phyloP scores from a whole-genome alignment of 805 yeast genomes.

The Nakazawaea ernobii region DNA sequence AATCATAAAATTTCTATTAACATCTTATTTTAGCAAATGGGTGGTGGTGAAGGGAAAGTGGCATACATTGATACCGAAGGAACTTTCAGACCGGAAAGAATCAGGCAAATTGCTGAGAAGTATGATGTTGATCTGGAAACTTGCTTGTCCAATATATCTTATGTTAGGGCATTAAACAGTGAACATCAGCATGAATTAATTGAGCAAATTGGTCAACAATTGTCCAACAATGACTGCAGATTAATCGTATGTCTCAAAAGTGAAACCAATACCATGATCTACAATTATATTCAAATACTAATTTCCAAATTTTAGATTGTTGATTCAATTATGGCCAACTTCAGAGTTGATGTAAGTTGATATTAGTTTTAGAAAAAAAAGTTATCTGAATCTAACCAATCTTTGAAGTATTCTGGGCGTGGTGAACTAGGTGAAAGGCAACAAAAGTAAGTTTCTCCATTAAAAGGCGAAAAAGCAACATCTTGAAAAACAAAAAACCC shows the following conservation, averaged over 20 bases:
- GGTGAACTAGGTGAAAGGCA: conserved; percentile 76
- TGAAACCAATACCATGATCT: too few species aligned
- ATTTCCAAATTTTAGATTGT: conserved; percentile 27
- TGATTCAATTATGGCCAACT: conserved; percentile 76
- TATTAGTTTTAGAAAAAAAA: too few species aligned
- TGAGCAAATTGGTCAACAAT: conserved; percentile 59
- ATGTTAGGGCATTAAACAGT: conserved; percentile 71
- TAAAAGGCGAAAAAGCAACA: background rate
- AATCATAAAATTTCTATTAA: background rate
- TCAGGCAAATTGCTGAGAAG: conserved; percentile 58
- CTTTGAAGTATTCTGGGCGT: conserved; percentile 53
- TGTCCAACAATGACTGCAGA: conserved; percentile 62
- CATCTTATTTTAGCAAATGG: conserved; percentile 35
- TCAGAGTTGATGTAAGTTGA: conserved; percentile 55
- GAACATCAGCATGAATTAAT: conserved; percentile 75
- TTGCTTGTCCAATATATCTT: conserved; percentile 65
- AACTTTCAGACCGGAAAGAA: conserved; percentile 70
- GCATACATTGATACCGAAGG: conserved; percentile 80
- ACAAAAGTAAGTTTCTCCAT: conserved; percentile 44
- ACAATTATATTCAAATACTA: background rate
- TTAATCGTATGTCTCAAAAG: conserved; percentile 33
- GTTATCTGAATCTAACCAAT: too few species aligned
- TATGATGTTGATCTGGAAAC: conserved; percentile 66
- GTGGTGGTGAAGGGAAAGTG: conserved; percentile 80
- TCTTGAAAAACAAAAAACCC: too few species aligned